A percentile compares a stretch with the other conserved stretches of the same genome.
Conservation (phyloP, 257 asterid genomes). For the Solanum infundibuliforme region DNA sequence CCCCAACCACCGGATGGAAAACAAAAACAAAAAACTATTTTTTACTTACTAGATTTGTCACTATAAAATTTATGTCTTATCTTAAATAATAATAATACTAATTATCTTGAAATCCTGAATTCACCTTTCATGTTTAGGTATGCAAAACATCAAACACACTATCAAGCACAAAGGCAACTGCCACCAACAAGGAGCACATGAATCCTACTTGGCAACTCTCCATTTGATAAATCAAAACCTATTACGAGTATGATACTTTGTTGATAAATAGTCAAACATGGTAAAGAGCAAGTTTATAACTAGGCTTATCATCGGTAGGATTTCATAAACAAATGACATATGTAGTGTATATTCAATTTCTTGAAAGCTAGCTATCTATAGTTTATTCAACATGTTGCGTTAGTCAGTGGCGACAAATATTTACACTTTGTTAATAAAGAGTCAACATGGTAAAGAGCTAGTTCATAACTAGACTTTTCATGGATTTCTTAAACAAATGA, state of each 20-base stretch:
- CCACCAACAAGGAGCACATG: neutral
- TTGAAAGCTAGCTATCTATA: no score
- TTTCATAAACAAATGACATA: no score
- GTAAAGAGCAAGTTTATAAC: no score
- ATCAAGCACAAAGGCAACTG: neutral
- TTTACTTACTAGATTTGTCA: neutral
- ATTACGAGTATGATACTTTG: neutral
- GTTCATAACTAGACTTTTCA: neutral
- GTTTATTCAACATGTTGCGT: no score
- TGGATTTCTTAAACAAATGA: neutral
- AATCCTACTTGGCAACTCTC: neutral
- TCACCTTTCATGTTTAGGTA: neutral
- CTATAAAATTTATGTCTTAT: neutral
- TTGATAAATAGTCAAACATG: neutral
- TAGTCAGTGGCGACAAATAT: no score
- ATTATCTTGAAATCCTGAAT: neutral
- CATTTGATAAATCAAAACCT: neutral
- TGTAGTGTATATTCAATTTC: no score
- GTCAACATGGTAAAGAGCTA: neutral
- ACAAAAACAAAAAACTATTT: neutral
- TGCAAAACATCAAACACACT: neutral
- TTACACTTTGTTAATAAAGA: neutral
- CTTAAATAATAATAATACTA: neutral
- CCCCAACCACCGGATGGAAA: no score
- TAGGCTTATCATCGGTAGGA: no score